Percentiles rank a stretch among this genome's conserved stretches.
Evolutionary conservation across 805 yeast genomes (phyloP).

Genomic region (Candida michaelii): DNA sequence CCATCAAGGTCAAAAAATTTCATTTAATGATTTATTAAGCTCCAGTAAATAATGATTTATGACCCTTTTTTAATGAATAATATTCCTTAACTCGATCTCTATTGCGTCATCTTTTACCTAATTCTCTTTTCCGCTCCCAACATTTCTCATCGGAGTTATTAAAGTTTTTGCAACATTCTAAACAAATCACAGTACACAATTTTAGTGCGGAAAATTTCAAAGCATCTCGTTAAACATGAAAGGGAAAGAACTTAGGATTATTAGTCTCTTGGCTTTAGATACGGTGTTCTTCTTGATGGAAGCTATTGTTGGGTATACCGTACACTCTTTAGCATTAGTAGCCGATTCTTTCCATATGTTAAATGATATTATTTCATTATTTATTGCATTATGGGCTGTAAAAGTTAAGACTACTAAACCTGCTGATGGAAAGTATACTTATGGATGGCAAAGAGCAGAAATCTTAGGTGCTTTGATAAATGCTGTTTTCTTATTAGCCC

Average conservation of each 20-base stretch:
- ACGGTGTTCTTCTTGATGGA: slow-evolving; percentile 83
- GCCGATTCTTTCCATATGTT: slow-evolving; percentile 98
- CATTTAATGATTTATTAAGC: slow-evolving; percentile 41
- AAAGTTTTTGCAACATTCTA: no score
- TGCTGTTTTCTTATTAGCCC: slow-evolving; percentile 88
- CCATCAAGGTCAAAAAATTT: slow-evolving; percentile 35
- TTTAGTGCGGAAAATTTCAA: no score
- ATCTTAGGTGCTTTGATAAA: slow-evolving; percentile 92
- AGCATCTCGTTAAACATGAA: slow-evolving; percentile 23
- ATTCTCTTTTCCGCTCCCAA: no score
- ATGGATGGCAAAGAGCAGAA: slow-evolving; percentile 98
- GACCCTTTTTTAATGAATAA: slow-evolving; percentile 7
- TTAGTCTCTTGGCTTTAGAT: slow-evolving; percentile 71
- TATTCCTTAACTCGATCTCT: not conserved
- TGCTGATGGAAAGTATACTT: slow-evolving; percentile 87
- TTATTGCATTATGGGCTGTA: slow-evolving; percentile 97
- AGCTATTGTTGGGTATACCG: slow-evolving; percentile 82
- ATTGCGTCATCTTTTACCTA: not conserved
- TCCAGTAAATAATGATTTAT: slow-evolving; percentile 21
- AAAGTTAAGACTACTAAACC: slow-evolving; percentile 76
- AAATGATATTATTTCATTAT: slow-evolving; percentile 84
- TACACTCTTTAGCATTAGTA: slow-evolving; percentile 88
- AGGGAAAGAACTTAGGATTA: slow-evolving; percentile 70
- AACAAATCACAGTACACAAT: no score
- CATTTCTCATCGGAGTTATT: no score